phyloP scores from a whole-genome alignment of 371 early-diverging fungal genomes.

The Zychaea mexicana region DNA sequence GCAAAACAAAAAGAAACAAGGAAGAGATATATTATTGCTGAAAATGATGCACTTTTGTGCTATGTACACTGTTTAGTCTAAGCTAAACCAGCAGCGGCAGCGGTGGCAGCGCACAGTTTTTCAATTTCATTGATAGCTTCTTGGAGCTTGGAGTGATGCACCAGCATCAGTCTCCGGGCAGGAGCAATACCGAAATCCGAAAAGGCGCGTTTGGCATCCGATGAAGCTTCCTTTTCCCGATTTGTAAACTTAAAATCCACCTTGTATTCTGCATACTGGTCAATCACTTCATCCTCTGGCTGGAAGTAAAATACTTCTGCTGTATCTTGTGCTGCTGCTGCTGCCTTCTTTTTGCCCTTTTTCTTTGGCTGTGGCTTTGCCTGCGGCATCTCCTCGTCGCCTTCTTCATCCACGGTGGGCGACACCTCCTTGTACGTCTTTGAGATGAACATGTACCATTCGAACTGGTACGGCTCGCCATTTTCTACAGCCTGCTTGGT shows the following conservation, averaged over 20 bases:
- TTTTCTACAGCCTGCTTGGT: constrained; percentile 76
- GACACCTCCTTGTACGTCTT: constrained; percentile 86
- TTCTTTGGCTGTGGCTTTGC: constrained; percentile 27
- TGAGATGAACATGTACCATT: constrained; percentile 79
- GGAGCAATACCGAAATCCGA: constrained; percentile 86
- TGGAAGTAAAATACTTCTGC: constrained; percentile 75
- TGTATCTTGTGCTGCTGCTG: background rate
- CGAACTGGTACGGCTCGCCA: constrained; percentile 77
- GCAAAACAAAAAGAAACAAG: no score
- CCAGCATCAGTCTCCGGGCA: constrained; percentile 71
- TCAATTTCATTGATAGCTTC: constrained; percentile 54
- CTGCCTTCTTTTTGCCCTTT: constrained; percentile 40
- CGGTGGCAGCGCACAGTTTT: constrained; percentile 36
- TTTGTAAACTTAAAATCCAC: constrained; percentile 75
- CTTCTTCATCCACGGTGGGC: constrained; percentile 63
- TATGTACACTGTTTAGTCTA: no score
- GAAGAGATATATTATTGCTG: no score
- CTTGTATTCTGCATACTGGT: constrained; percentile 36
- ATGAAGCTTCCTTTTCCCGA: constrained; percentile 55
- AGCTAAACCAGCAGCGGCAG: no score
- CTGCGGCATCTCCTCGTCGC: constrained; percentile 43
- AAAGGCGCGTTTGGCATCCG: constrained; percentile 84
- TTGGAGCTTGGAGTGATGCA: constrained; percentile 65
- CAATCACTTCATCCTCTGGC: constrained; percentile 91
- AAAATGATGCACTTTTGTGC: background rate